Percentiles rank a stretch among this genome's conserved stretches.
Evolutionary conservation across 2,329 filamentous ascomycete species (phyloP).

Genomic region (Alternaria incomplexa): DNA sequence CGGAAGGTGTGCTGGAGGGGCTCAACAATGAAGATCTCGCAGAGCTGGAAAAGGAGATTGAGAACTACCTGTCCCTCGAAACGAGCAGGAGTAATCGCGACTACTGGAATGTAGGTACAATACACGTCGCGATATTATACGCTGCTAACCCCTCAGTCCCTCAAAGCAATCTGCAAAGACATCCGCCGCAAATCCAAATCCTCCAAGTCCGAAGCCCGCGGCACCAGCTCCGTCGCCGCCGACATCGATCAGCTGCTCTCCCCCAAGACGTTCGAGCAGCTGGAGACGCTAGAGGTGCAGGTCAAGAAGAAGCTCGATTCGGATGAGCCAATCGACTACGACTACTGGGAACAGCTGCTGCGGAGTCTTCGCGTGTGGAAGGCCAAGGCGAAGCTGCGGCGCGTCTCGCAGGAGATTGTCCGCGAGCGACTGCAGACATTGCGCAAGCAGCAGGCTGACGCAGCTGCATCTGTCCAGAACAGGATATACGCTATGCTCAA

Average conservation of each 20-base stretch:
- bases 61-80: slow-evolving; percentile 80
- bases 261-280: slow-evolving; percentile 83
- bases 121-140: no score
- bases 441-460: slow-evolving; percentile 69
- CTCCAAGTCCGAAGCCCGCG: slow-evolving; percentile 69
- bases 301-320: slow-evolving; percentile 85
- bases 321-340: slow-evolving; percentile 90
- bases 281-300: slow-evolving; percentile 86
- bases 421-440: slow-evolving; percentile 71
- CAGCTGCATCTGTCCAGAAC: slow-evolving; percentile 63
- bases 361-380: slow-evolving; percentile 88
- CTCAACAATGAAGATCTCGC: slow-evolving; percentile 70
- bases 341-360: slow-evolving; percentile 96
- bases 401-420: slow-evolving; percentile 77
- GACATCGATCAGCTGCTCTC: slow-evolving; percentile 88
- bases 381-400: slow-evolving; percentile 81
- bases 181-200: slow-evolving; percentile 70
- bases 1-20: slow-evolving; percentile 78
- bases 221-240: slow-evolving; percentile 79
- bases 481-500: slow-evolving; percentile 59
- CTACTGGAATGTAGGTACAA: slow-evolving; percentile 74
- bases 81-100: slow-evolving; percentile 77
- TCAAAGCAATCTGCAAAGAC: slow-evolving; percentile 83
- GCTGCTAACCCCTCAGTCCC: slow-evolving; percentile 59
- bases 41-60: slow-evolving; percentile 84